Base-by-base conservation (phyloP, 257 asterid species). In the Ocimum tenuiflorum region DNA sequence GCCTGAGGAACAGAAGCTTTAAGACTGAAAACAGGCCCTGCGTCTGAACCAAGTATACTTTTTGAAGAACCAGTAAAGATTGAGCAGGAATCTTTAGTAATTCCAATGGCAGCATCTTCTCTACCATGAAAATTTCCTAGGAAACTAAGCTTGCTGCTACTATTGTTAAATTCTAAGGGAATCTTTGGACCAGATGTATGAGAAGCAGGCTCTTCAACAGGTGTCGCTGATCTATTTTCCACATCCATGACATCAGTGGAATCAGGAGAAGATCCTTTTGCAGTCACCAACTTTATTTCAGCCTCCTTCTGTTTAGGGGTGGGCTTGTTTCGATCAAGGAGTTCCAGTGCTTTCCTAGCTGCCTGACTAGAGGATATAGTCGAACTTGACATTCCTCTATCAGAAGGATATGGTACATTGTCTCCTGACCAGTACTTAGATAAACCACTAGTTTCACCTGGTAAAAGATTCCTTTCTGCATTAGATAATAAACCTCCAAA, bases 271-370 rank as follows among this genome's bases (percentile, higher is more conserved):
- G 85, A 59, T 65, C 73, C 83, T 90, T 88, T 82, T 50, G 78
- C 70, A 33, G 84, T 79, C 11, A 81, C 95, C 61, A 83, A 73
- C 74, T 70, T 77, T 70, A 82, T 31, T 80, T 94, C 99, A 51
- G 82, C 88, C 73, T 81, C 96, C 78, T 73, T 88, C 51, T 86
- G 86, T 77, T 80, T 80, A 74, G 91, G 91, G 15, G 96, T 86
- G 63, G 99, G 92, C 69, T 74, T 86, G 70, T 35, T 77, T 78
- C 86, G 79, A 71, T 80, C 94, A 53, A 94, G 88, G 79, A 82
- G 89, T 67, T 83, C 95, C 51, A 90, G 60, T 71, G 86, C 84
- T 64, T 72, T 85, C 68, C 76, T 77, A 51, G 80, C 74, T 33
- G 85, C 75, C 60, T 76, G 79, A 69, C 68, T 80, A 50, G 77